phyloP scores from a whole-genome alignment of 192 early-diverging fungal species.

The Mortierella claussenii region DNA sequence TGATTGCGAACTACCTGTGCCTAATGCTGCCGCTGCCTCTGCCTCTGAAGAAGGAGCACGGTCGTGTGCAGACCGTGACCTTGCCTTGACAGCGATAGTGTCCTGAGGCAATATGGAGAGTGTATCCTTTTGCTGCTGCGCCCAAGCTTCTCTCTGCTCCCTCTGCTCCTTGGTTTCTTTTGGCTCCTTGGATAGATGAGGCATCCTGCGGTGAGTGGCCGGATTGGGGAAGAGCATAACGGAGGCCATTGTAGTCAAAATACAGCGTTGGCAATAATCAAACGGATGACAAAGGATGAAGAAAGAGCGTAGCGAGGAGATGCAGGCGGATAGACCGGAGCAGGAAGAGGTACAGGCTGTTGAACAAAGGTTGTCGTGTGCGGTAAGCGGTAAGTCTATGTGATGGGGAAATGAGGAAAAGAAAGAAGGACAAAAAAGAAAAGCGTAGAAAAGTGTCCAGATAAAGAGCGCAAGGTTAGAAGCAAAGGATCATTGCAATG shows the following conservation, averaged over 20 bases:
- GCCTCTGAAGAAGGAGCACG: too few species aligned
- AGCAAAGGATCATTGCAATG: too few species aligned
- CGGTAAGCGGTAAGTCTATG: background rate
- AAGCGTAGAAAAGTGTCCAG: too few species aligned
- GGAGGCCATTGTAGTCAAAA: constrained; percentile 26
- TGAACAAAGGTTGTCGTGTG: background rate
- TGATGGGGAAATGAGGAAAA: background rate
- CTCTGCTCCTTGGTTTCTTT: constrained; percentile 2
- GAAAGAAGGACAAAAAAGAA: background rate
- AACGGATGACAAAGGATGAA: background rate
- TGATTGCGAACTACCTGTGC: too few species aligned
- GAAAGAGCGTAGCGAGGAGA: background rate
- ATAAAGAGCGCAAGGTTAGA: too few species aligned
- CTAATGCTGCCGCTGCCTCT: too few species aligned
- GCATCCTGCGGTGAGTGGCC: constrained; percentile 32
- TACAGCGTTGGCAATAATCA: background rate
- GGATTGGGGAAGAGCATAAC: constrained; percentile 37
- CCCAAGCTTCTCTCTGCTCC: too few species aligned
- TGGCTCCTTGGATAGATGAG: constrained; percentile 28
- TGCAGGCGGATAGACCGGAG: background rate
- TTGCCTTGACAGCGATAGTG: too few species aligned
- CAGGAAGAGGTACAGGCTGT: background rate
- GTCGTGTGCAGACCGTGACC: background rate
- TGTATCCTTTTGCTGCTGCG: too few species aligned
- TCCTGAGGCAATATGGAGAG: too few species aligned